These are phyloP conservation scores for Cladosporium sphaerospermum DNA, from an alignment of 2,329 filamentous ascomycete genomes.

Conservation along the genomic window DNA sequence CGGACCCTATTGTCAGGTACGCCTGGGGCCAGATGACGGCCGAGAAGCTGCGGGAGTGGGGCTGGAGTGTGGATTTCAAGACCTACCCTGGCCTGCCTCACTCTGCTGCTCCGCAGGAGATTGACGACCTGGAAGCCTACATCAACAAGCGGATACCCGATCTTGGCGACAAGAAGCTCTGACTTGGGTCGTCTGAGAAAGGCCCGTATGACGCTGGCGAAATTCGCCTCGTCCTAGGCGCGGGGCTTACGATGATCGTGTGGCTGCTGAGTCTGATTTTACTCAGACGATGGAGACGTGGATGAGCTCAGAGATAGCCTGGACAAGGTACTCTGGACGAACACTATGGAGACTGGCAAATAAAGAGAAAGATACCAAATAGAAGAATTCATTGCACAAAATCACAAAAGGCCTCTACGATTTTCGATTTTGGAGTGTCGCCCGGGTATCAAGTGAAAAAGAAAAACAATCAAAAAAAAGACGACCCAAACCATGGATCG, in stretches of 20 bases:
- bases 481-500: no score
- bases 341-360: no score
- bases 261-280: constrained; percentile 22
- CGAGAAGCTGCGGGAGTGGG: constrained; percentile 60
- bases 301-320: background rate
- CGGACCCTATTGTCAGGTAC: constrained; percentile 65
- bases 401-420: no score
- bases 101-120: constrained; percentile 68
- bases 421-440: no score
- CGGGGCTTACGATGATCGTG: constrained; percentile 19
- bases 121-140: constrained; percentile 71
- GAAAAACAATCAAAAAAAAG: background rate
- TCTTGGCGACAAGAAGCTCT: constrained; percentile 34
- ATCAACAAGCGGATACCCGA: constrained; percentile 48
- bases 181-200: constrained; percentile 20
- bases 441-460: constrained; percentile 2
- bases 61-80: constrained; percentile 68
- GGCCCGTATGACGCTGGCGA: constrained; percentile 28
- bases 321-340: no score
- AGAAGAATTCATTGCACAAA: no score
- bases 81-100: constrained; percentile 73
- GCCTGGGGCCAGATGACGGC: constrained; percentile 63
- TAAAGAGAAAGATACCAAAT: no score
- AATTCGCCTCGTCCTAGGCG: constrained; percentile 22
- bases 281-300: constrained; percentile 15